phyloP scores from a whole-genome alignment of 169 alveolate species.

The Eimeria zaria region DNA sequence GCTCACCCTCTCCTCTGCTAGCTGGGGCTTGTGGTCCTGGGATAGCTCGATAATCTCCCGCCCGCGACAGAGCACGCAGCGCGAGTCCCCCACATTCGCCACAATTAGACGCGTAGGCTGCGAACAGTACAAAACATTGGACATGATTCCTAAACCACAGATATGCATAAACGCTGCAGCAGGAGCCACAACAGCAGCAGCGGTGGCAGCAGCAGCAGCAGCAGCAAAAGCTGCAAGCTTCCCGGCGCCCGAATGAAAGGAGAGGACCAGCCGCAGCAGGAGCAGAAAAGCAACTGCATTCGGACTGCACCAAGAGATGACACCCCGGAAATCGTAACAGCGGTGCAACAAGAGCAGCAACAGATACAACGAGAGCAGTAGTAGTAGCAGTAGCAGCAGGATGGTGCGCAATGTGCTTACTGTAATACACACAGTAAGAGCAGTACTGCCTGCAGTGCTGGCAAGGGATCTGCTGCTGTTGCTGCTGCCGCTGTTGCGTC shows the following conservation, averaged over 20 bases:
- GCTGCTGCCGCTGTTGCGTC: slow-evolving; percentile 25
- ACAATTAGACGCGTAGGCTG: slow-evolving; percentile 89
- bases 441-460: slow-evolving; percentile 85
- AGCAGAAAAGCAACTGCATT: not conserved
- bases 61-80: slow-evolving; percentile 97
- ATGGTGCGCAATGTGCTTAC: slow-evolving; percentile 20
- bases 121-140: not conserved
- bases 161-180: not conserved
- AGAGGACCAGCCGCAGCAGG: too few species aligned
- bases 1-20: slow-evolving; percentile 93
- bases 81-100: slow-evolving; percentile 99
- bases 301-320: not conserved
- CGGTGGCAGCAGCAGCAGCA: slow-evolving; percentile 3
- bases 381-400: slow-evolving; percentile 8
- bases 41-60: slow-evolving; percentile 97
- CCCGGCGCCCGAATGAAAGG: too few species aligned
- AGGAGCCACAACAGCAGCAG: too few species aligned
- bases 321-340: not conserved
- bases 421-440: slow-evolving; percentile 79
- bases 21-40: slow-evolving; percentile 99
- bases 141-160: not conserved
- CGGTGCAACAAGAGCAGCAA: slow-evolving; percentile 21
- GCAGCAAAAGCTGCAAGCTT: slow-evolving; percentile 16
- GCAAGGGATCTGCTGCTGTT: slow-evolving; percentile 78
- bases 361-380: slow-evolving; percentile 4